Conservation (phyloP, 129 eudicot species). For the Dittrichia graveolens region DNA sequence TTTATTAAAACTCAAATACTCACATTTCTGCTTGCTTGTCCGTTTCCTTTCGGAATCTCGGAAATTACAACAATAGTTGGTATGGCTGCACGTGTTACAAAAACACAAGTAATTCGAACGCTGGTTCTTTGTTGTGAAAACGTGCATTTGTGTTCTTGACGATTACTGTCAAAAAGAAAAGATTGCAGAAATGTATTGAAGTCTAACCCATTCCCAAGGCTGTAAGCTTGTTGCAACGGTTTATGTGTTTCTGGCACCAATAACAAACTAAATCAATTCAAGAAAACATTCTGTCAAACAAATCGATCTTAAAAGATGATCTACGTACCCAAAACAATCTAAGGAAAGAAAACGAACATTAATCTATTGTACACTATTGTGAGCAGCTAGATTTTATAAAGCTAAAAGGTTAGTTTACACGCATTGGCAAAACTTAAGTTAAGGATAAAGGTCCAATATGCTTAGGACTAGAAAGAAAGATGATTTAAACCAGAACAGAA, state of each 20-base stretch:
- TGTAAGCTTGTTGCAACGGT: conserved; percentile 32
- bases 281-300: background rate
- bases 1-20: background rate
- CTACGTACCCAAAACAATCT: conserved; percentile 7
- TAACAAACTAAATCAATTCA: conserved; percentile 1
- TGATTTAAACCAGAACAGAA: conserved; percentile 7
- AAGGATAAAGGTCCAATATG: too few relatives aligned
- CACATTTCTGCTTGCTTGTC: conserved; percentile 39
- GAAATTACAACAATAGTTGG: conserved; percentile 37
- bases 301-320: background rate
- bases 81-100: conserved; percentile 30
- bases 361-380: background rate
- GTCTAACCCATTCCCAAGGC: conserved; percentile 43
- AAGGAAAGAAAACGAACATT: conserved; percentile 15
- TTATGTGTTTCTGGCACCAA: conserved; percentile 30
- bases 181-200: background rate
- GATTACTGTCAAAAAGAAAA: background rate
- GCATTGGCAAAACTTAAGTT: too few relatives aligned
- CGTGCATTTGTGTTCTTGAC: conserved; percentile 3
- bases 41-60: conserved; percentile 34
- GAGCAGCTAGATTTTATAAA: too few relatives aligned
- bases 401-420: too few relatives aligned
- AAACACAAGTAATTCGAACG: background rate
- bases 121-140: background rate
- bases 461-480: too few relatives aligned